Percentiles rank a stretch among this genome's conserved stretches.
Evolutionary conservation across 768 basidiomycete species (phyloP).

Genomic region (Phallus indusiatus): DNA sequence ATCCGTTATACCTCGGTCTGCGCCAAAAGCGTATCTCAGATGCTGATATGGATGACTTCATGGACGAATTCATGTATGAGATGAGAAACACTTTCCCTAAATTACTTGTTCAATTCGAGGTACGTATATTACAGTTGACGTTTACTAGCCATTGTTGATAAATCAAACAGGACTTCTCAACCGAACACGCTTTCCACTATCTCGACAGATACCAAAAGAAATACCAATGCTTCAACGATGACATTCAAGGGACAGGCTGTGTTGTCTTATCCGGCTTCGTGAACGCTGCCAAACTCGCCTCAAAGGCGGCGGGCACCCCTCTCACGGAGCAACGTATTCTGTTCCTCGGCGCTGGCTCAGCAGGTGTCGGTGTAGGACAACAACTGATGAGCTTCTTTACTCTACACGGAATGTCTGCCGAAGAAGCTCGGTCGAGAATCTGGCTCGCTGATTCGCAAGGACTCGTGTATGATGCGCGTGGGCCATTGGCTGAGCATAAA

Average conservation of each 20-base stretch:
- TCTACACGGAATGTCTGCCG: conserved; percentile 60
- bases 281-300: conserved; percentile 74
- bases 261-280: conserved; percentile 87
- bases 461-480: conserved; percentile 68
- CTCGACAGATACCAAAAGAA: conserved; percentile 65
- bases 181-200: conserved; percentile 84
- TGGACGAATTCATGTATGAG: conserved; percentile 90
- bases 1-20: conserved; percentile 85
- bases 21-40: conserved; percentile 59
- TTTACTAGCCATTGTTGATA: neutral
- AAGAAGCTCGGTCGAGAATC: conserved; percentile 69
- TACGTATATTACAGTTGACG: conserved; percentile 16
- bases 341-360: conserved; percentile 88
- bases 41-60: conserved; percentile 64
- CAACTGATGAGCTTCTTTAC: conserved; percentile 88
- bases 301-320: conserved; percentile 57
- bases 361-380: conserved; percentile 86
- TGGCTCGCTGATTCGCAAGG: conserved; percentile 86
- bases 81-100: conserved; percentile 69
- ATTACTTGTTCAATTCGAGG: conserved; percentile 80
- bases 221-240: conserved; percentile 82
- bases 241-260: conserved; percentile 86
- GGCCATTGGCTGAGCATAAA: conserved; percentile 74
- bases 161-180: conserved; percentile 70
- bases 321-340: conserved; percentile 73